phyloP scores from a whole-genome alignment of 1,139 yeast species.

The Suhomyces yuchorum region DNA sequence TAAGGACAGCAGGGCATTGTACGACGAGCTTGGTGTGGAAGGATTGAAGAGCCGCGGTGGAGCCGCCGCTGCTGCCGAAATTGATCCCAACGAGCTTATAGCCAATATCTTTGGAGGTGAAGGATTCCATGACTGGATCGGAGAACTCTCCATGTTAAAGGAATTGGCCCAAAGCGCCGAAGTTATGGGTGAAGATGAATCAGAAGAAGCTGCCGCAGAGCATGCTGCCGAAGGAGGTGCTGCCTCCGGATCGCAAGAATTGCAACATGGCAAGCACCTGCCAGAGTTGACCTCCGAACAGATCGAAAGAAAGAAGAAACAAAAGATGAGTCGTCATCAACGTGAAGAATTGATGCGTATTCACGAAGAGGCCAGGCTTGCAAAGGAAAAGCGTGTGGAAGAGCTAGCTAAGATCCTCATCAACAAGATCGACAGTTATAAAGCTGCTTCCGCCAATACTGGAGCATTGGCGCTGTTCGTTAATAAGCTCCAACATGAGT shows the following conservation, averaged over 20 bases:
- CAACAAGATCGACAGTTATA: slow-evolving; percentile 43
- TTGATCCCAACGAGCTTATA: slow-evolving; percentile 70
- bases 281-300: slow-evolving; percentile 16
- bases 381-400: slow-evolving; percentile 55
- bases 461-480: slow-evolving; percentile 42
- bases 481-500: slow-evolving; percentile 52
- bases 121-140: slow-evolving; percentile 82
- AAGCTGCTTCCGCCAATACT: slow-evolving; percentile 26
- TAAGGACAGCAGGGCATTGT: slow-evolving; percentile 37
- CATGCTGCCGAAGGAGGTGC: slow-evolving; percentile 4
- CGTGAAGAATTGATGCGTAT: slow-evolving; percentile 55
- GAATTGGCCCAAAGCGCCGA: slow-evolving; percentile 63
- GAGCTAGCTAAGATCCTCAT: slow-evolving; percentile 53
- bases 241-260: slow-evolving; percentile 1
- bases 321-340: slow-evolving; percentile 51
- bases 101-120: slow-evolving; percentile 81
- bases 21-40: slow-evolving; percentile 48
- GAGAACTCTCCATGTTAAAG: slow-evolving; percentile 64
- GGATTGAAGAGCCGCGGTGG: slow-evolving; percentile 38
- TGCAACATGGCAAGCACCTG: slow-evolving; percentile 5
- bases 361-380: slow-evolving; percentile 58
- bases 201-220: slow-evolving; percentile 22
- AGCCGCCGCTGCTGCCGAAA: slow-evolving; percentile 24
- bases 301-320: slow-evolving; percentile 31
- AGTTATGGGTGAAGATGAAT: slow-evolving; percentile 32